Evolutionary conservation across 2,329 filamentous ascomycete species (phyloP).

Genomic region (Sporothrix phasma): DNA sequence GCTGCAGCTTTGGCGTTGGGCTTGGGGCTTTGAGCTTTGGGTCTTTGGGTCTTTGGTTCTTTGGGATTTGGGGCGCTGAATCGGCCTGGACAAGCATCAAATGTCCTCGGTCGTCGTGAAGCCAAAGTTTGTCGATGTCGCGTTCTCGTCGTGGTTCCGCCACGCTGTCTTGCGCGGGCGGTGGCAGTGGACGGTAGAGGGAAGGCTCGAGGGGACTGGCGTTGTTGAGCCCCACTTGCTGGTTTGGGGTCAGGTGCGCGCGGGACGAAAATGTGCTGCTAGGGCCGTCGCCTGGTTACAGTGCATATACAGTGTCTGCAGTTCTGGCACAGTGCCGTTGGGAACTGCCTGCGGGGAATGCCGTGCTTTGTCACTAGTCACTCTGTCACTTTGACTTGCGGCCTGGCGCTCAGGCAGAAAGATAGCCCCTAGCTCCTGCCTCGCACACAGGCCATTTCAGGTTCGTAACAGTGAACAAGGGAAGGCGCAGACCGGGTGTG

Average conservation of each 20-base stretch:
- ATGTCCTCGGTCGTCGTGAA: not conserved
- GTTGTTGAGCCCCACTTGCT: conserved; percentile 3
- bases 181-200: no score
- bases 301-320: not conserved
- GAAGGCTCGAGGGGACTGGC: conserved; percentile 5
- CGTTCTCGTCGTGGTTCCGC: not conserved
- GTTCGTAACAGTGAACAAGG: not conserved
- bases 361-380: no score
- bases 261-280: not conserved
- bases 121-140: not conserved
- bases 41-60: no score
- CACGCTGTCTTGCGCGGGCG: not conserved
- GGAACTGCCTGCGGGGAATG: not conserved
- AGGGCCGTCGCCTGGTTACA: no score
- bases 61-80: no score
- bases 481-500: not conserved
- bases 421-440: not conserved
- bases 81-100: no score
- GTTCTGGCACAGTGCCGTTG: not conserved
- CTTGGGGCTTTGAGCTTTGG: not conserved
- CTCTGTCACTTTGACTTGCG: no score
- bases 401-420: conserved; percentile 2
- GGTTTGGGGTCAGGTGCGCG: not conserved
- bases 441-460: not conserved
- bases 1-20: conserved; percentile 6